A percentile compares a stretch with the other conserved stretches of the same genome.
phyloP scores from a whole-genome alignment of 495 filamentous ascomycete species.

The Aspergillus asperescens region DNA sequence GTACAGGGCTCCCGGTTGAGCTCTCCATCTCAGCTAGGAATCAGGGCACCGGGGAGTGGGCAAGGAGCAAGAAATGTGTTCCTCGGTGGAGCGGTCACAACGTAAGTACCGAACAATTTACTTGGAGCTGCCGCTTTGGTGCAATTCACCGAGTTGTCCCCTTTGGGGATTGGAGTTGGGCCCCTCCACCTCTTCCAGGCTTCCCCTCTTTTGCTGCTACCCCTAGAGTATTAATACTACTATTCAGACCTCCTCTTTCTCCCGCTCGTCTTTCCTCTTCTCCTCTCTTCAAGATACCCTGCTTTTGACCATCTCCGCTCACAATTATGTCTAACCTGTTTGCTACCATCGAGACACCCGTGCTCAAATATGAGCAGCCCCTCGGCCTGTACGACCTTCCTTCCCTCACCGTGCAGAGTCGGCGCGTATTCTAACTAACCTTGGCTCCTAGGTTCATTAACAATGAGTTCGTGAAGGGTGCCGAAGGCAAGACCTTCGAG shows the following conservation, averaged over 20 bases:
- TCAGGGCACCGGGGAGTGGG: too few relatives aligned
- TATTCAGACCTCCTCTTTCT: background rate
- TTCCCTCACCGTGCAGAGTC: background rate
- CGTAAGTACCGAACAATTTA: too few relatives aligned
- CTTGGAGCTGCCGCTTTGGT: too few relatives aligned
- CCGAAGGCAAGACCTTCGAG: conserved; percentile 78
- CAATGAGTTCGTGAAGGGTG: conserved; percentile 86
- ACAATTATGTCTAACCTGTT: conserved; percentile 38
- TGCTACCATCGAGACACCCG: conserved; percentile 38
- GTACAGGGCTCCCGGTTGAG: too few relatives aligned
- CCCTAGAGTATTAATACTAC: background rate
- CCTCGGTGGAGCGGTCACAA: too few relatives aligned
- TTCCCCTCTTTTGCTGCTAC: background rate
- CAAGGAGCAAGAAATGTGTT: too few relatives aligned
- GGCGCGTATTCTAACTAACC: conserved; percentile 9
- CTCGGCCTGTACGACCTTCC: conserved; percentile 71
- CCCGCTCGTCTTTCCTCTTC: conserved; percentile 5
- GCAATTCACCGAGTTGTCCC: background rate
- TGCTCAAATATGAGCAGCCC: conserved; percentile 70
- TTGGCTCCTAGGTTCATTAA: conserved; percentile 79
- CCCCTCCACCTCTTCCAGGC: background rate
- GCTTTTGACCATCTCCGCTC: conserved; percentile 13
- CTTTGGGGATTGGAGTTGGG: background rate
- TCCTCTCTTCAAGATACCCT: conserved; percentile 19
- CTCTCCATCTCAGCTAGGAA: too few relatives aligned